Evolutionary conservation across 2,329 filamentous ascomycete species (phyloP).

Genomic region (Alternaria incomplexa): DNA sequence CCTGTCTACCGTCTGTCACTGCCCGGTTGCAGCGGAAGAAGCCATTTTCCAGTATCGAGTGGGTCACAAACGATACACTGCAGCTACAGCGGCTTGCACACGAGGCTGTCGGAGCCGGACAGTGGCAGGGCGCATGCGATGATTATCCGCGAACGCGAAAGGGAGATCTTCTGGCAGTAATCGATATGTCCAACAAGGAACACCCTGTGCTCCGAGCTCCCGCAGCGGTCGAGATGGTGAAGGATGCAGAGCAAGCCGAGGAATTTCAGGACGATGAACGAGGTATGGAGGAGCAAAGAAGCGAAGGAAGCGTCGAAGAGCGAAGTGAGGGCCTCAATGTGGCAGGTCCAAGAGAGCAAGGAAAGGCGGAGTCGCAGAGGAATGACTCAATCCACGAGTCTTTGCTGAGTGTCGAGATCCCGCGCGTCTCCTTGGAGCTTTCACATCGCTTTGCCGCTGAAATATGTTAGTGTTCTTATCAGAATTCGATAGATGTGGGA

Average conservation of each 20-base stretch:
- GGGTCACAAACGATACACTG: slow-evolving; percentile 17
- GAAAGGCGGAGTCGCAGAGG: neutral
- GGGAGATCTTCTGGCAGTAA: slow-evolving; percentile 5
- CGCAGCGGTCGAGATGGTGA: neutral
- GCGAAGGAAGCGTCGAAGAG: neutral
- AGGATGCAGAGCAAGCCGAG: neutral
- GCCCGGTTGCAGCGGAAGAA: neutral
- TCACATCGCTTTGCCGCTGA: neutral
- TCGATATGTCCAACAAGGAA: neutral
- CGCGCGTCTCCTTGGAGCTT: neutral
- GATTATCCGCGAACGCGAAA: slow-evolving; percentile 7
- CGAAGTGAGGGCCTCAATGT: neutral
- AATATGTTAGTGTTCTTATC: neutral
- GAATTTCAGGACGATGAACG: neutral
- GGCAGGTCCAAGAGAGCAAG: neutral
- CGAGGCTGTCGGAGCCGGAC: slow-evolving; percentile 19
- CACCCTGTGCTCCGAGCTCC: neutral
- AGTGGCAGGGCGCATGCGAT: slow-evolving; percentile 4
- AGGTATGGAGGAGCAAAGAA: neutral
- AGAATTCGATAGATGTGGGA: neutral
- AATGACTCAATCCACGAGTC: neutral
- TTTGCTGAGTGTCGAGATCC: neutral
- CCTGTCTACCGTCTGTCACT: neutral
- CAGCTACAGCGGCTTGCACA: slow-evolving; percentile 32
- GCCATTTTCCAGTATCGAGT: slow-evolving; percentile 14